Conservation (phyloP, 306 rosid species). For the Quercus alba region DNA sequence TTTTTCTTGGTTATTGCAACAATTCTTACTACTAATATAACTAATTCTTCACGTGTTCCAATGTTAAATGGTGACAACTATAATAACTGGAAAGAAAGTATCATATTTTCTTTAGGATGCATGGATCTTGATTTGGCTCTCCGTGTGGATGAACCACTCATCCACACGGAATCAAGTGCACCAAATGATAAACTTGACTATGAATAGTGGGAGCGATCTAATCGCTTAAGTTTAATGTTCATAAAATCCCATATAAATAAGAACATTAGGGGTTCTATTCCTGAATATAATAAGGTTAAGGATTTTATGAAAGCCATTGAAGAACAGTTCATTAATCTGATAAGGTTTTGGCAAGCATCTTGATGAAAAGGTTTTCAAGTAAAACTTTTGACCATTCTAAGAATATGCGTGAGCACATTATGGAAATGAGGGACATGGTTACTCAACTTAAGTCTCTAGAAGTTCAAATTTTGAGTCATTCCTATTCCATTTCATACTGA, state of each 20-base stretch:
- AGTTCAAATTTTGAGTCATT: too few species aligned
- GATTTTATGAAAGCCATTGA: too few species aligned
- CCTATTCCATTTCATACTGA: too few species aligned
- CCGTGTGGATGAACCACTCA: neutral
- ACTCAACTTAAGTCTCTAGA: too few species aligned
- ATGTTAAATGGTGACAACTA: neutral
- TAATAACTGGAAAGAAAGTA: neutral
- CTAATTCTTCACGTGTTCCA: neutral
- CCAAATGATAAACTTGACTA: neutral
- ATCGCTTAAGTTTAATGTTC: too few species aligned
- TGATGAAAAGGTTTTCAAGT: neutral
- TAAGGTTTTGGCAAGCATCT: neutral
- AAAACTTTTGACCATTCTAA: neutral
- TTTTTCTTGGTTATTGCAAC: too few species aligned
- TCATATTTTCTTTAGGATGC: neutral
- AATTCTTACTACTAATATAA: too few species aligned
- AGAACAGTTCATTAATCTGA: too few species aligned
- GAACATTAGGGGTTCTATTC: too few species aligned
- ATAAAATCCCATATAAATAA: too few species aligned
- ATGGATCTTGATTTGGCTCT: conserved; percentile 6
- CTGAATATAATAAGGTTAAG: too few species aligned
- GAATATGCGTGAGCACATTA: neutral
- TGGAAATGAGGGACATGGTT: neutral
- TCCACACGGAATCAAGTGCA: neutral
- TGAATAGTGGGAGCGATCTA: too few species aligned